Evolutionary conservation across 805 yeast species (phyloP).

Genomic region (Danielozyma ontarioensis): DNA sequence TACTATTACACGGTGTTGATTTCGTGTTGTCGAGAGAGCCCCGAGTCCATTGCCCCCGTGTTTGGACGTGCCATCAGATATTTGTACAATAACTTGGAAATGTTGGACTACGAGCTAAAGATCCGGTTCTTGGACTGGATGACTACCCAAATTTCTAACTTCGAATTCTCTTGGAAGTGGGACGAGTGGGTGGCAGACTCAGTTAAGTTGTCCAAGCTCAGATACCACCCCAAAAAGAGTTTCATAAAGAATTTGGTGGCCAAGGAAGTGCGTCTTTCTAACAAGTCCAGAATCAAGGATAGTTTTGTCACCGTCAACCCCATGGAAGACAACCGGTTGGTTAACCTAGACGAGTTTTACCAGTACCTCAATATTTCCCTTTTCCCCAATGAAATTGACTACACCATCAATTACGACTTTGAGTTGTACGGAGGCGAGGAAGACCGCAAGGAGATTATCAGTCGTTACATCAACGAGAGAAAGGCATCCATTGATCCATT

Average conservation of each 20-base stretch:
- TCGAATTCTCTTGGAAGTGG: conserved; percentile 98
- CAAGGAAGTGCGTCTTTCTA: conserved; percentile 82
- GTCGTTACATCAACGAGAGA: conserved; percentile 20
- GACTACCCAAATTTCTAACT: conserved; percentile 86
- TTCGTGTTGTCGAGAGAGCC: conserved; percentile 76
- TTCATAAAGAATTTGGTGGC: conserved; percentile 75
- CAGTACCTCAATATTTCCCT: conserved; percentile 35
- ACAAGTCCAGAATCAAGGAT: conserved; percentile 61
- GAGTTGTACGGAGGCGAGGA: conserved; percentile 30
- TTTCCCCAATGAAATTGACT: conserved; percentile 23
- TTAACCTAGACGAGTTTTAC: conserved; percentile 32
- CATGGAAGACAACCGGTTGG: conserved; percentile 20
- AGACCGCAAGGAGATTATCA: conserved; percentile 19
- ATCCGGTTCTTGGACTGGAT: conserved; percentile 84
- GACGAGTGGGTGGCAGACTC: conserved; percentile 79
- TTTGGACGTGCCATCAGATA: conserved; percentile 85
- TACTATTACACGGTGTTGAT: conserved; percentile 83
- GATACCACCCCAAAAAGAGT: conserved; percentile 66
- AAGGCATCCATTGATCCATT: conserved; percentile 13
- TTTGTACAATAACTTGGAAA: conserved; percentile 62
- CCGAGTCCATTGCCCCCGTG: conserved; percentile 80
- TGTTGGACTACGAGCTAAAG: conserved; percentile 68
- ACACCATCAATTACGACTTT: conserved; percentile 28
- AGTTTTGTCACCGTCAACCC: conserved; percentile 46
- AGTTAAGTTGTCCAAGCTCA: conserved; percentile 34